Base-by-base conservation (phyloP, 441 rosid genomes). In the Jatropha multifida region DNA sequence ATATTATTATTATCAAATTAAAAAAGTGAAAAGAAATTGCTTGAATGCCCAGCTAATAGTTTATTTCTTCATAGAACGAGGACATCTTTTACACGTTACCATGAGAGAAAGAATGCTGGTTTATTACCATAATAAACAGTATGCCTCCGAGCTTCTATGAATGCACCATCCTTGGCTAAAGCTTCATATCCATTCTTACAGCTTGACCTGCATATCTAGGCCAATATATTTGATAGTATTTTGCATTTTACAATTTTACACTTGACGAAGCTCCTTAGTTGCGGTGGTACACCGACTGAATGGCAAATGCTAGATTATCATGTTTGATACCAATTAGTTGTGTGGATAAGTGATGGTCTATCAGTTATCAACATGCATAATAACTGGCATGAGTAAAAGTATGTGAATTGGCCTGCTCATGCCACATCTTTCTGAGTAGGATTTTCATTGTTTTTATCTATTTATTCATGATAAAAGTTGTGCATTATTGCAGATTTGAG, bases 401-500 rank as follows among this genome's bases (percentile, higher is more conserved):
- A 0, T 13, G 37, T 62, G 44, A 40, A 62, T 62, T 6, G 14
- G n/a, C n/a, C 20, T 37, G 65, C 27, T 26, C 48, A 44, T 6
- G 10, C 48, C 48, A 44, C 10, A 44, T 8, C 0, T 51, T 11
- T 13, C 46, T 4, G 18, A 42, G 12, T 18, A 13, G 3, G 20
- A 15, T 44, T 44, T 55, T 66, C 63, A 6, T 72, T n/a, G 46
- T 44, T 23, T 65, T 58, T 9, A 23, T 63, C 42, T 15, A 13
- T 61, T 15, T 48, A 32, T 32, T 32, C 32, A 32, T 48, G 18
- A 60, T 51, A 71, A 40, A 32, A 17, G 56, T 20, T 79, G 17
- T 67, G 44, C 40, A 40, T 65, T 64, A 32, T 32, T 66, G 26
- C 86, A 92, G 97, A 83, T 91, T 83, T 72, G 84, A 86, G 88